Base-by-base conservation (phyloP, 2,329 filamentous ascomycete genomes). In the Rutstroemia sydowiana region DNA sequence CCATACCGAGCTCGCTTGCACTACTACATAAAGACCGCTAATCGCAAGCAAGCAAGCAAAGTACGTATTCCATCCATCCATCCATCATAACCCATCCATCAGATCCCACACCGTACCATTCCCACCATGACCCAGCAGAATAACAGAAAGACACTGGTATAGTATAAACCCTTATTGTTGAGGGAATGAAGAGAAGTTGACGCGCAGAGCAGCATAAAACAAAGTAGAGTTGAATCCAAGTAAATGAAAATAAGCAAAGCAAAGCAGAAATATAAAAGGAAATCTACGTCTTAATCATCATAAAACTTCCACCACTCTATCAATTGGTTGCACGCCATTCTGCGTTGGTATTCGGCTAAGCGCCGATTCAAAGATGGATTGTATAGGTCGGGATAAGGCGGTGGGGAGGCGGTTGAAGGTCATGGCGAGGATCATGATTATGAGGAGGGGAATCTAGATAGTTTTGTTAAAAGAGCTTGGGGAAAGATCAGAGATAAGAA, bases 321-420 rank as follows among this genome's bases (percentile, higher is more conserved):
- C 52, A 28, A 36, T 48, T 20, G 53, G 28, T 45, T 56, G 44
- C 10, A n/a, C 20, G 45, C 34, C n/a, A 47, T 30, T 43, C 41
- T 30, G 41, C 18, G 11, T 23, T 23, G 18, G 39, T 42, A 37
- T 53, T 16, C 41, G 53, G 37, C 52, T 56, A 28, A 51, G 59
- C 7, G 61, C 51, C 7, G 55, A 57, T 21, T 58, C 50, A 7
- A 63, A 34, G 26, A 62, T 45, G 14, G 5, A 18, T 5, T 18
- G 49, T 44, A 11, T 54, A 54, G 2, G 57, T 26, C 57, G 54
- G 16, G 54, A 54, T 60, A 60, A 66, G 14, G 77, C 70, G 48
- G 75, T 71, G 1, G 78, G 77, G 30, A 79, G 70, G 45, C 73
- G 72, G 61, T 70, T 75, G 62, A 74, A 77, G 21, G 76, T 64